phyloP scores from a whole-genome alignment of 352 stramenopile genomes.

The Pythium sukuiense region DNA sequence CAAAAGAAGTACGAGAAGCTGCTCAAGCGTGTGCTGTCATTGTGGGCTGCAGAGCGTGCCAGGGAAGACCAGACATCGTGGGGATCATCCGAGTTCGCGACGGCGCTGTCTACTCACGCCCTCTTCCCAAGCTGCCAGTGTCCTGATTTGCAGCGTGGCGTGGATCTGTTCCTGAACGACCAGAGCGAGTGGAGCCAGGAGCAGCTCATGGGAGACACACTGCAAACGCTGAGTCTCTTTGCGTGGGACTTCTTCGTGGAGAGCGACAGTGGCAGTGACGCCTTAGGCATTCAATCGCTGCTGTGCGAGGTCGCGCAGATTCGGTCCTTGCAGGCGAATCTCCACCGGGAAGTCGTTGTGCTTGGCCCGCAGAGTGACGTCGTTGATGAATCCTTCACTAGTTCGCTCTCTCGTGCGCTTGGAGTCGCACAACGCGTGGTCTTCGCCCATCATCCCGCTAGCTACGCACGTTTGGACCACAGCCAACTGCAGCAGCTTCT shows the following conservation, averaged over 20 bases:
- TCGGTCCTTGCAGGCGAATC: slow-evolving; percentile 48
- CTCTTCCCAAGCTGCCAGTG: slow-evolving; percentile 16
- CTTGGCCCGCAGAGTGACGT: slow-evolving; percentile 33
- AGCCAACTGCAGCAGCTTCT: slow-evolving; percentile 31
- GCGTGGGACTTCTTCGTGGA: slow-evolving; percentile 47
- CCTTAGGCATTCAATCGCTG: slow-evolving; percentile 29
- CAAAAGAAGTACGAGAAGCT: slow-evolving; percentile 30
- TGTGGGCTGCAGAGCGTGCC: slow-evolving; percentile 13
- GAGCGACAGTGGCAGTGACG: slow-evolving; percentile 14
- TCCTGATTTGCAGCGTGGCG: slow-evolving; percentile 5
- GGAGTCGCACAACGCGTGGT: slow-evolving; percentile 55
- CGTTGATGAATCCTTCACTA: slow-evolving; percentile 21
- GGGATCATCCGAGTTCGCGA: slow-evolving; percentile 9
- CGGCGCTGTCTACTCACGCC: slow-evolving; percentile 10
- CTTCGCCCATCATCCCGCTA: slow-evolving; percentile 39
- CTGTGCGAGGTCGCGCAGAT: slow-evolving; percentile 47
- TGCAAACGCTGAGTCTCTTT: slow-evolving; percentile 59
- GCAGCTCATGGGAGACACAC: slow-evolving; percentile 1
- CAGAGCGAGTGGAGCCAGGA: slow-evolving; percentile 42
- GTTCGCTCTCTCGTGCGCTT: slow-evolving; percentile 23
- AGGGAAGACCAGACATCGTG: background rate
- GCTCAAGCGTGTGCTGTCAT: slow-evolving; percentile 15
- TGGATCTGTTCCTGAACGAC: slow-evolving; percentile 67
- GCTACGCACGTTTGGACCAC: slow-evolving; percentile 49
- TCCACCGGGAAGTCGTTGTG: slow-evolving; percentile 56